Evolutionary conservation across 257 asterid genomes (phyloP), one percentile per base, ranked within the genome.

Genomic region (Solanum gandarillasii): DNA sequence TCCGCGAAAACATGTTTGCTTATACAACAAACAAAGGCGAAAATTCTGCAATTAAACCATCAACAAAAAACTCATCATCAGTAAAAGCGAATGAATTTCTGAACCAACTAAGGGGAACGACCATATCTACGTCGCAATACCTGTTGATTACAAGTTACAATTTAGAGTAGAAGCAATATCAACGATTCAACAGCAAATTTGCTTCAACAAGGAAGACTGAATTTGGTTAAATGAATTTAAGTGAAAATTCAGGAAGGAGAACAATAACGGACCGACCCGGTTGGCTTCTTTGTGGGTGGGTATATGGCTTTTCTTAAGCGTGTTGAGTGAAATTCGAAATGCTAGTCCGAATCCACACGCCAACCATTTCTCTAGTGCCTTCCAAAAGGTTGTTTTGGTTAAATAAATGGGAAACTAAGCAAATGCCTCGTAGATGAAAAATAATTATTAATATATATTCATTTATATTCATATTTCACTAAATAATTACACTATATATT

Each of bases 1-100:
- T 62, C 84, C 86, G 65, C 48, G 86, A 73, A 78, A 87, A 76
- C 88, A 87, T 87, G 36, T 87, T 76, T 25, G 79, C 27, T 60
- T 31, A 46, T 58, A 35, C 86, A 55, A 34, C 23, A 83, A 29
- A 48, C 43, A 29, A 83, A 43, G 35, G 58, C 12, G 34, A 76
- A 78, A 41, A 8, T 79, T 41, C 36, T 79, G 62, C 84, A 79
- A 79, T 41, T 25, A 43, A 43, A 79, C 11, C 65, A 41, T 31
- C 84, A 41, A 38, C 25, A 10, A 76, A 38, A 7, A 5, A 12
- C 29, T n/a, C 21, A 25, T 41, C 23, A 79, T 79, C 18, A 41
- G 23, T 41, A 27, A 41, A 43, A 43, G 84, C 36, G 21, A 38
- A 76, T 12, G 12, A 39, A 38, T 25, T 25, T 16, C 62, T 25